Evolutionary conservation across 2,329 filamentous ascomycete genomes (phyloP), one percentile per base, ranked within the genome.

Genomic region (Magnaporthiopsis incrustans): DNA sequence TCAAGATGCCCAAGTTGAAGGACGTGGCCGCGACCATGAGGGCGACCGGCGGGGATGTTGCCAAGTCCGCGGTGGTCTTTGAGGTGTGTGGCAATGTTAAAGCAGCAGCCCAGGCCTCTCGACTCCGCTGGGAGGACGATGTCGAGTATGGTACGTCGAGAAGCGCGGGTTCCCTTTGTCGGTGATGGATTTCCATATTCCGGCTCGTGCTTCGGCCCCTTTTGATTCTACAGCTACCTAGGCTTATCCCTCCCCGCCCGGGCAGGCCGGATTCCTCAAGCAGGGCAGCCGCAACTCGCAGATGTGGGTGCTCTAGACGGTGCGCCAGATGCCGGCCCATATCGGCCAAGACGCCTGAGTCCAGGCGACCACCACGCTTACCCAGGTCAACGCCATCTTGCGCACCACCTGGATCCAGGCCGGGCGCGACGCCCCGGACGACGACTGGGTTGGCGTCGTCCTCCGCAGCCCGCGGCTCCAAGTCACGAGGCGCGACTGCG

Each of bases 221-320:
- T 18, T 10, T 27, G 12, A 59, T 59, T 5, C 15, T 32, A 27
- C 26, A 18, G 4, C 32, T 59, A 32, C 26, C 8, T 32, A 59
- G 57, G n/a, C 26, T 59, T 75, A 74, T 62, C 69, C 71, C 30
- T 72, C 69, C 59, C 68, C 70, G 12, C 70, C 72, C 3, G 70
- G 73, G 5, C 72, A 74, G 63, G 67, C 67, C 50, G 71, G 73
- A 57, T 70, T 74, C 63, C 67, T 74, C 15, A 66, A 67, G 8
- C 70, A 74, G 62, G 70, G 66, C 32, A 64, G 58, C 53, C 63
- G 66, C 26, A 61, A 65, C 4, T 67, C 69, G 57, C 70, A 72
- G 57, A 64, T 70, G 56, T 71, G 70, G 68, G 66, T 67, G 44
- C 65, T 73, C 32, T 69, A 67, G 60, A 68, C 72, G 57, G 68